Evolutionary conservation across 2,329 filamentous ascomycete genomes (phyloP).

Genomic region (Hypoxylon sp.): DNA sequence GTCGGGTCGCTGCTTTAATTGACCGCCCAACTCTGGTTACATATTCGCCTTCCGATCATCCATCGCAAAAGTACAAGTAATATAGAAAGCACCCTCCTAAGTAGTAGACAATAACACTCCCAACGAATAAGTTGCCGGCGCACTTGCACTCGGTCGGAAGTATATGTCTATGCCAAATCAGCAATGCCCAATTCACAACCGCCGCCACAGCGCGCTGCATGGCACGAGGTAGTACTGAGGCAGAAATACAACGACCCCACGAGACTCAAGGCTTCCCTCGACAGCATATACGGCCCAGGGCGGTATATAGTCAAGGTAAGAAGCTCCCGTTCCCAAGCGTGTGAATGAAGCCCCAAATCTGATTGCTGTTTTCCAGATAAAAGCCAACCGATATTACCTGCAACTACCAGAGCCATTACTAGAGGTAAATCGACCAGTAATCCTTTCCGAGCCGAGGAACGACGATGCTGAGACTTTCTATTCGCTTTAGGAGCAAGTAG

Average conservation of each 20-base stretch:
- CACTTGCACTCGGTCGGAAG: neutral
- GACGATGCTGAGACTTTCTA: neutral
- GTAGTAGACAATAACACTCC: too few relatives aligned
- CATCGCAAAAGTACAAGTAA: neutral
- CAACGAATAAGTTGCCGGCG: too few relatives aligned
- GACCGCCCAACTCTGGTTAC: neutral
- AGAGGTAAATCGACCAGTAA: conserved; percentile 8
- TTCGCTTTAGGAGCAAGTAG: conserved; percentile 7
- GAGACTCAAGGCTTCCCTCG: conserved; percentile 32
- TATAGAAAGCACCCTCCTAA: neutral
- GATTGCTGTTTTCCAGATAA: conserved; percentile 20
- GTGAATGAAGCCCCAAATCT: too few relatives aligned
- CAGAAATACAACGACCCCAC: conserved; percentile 37
- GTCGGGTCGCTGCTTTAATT: conserved; percentile 5
- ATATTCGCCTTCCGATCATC: neutral
- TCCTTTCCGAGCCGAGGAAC: neutral
- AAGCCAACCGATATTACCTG: conserved; percentile 34
- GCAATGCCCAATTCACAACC: conserved; percentile 4
- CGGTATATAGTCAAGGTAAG: conserved; percentile 34
- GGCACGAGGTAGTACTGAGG: conserved; percentile 32
- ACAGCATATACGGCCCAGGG: conserved; percentile 30
- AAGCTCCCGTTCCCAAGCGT: neutral
- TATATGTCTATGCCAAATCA: neutral
- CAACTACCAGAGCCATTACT: conserved; percentile 14
- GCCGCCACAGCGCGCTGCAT: neutral